Conservation (phyloP, 768 basidiomycete species). For the Kwoniella dejecticola region DNA sequence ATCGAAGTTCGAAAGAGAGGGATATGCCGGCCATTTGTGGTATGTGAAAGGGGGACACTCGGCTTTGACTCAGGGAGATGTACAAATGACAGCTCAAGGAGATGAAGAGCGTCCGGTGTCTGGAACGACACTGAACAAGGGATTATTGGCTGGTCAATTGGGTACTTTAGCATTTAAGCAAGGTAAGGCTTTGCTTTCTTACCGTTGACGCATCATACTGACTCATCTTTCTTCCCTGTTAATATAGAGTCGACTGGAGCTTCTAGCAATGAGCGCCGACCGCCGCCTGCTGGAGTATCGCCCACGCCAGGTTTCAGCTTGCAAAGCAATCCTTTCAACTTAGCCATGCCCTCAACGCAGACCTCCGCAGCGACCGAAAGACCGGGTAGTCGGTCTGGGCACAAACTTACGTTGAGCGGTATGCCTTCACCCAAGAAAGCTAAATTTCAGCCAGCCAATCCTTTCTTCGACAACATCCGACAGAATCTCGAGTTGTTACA, state of each 20-base stretch:
- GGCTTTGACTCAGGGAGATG: conserved; percentile 60
- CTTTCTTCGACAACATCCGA: conserved; percentile 88
- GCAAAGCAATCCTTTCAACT: conserved; percentile 14
- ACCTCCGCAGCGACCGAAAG: conserved; percentile 14
- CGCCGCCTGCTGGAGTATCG: conserved; percentile 18
- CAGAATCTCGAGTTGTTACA: conserved; percentile 69
- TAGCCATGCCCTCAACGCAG: conserved; percentile 1
- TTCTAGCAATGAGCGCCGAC: conserved; percentile 3
- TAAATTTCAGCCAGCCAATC: conserved; percentile 65
- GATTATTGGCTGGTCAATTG: conserved; percentile 39
- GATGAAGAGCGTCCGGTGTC: conserved; percentile 56
- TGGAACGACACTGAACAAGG: background rate
- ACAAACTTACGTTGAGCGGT: background rate
- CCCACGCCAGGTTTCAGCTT: conserved; percentile 16
- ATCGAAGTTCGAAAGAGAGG: conserved; percentile 57
- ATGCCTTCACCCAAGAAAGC: conserved; percentile 10
- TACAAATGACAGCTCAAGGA: conserved; percentile 53
- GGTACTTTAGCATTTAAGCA: conserved; percentile 57
- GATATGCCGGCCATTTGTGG: conserved; percentile 65
- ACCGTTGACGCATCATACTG: background rate
- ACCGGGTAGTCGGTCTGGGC: background rate
- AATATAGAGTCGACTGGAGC: conserved; percentile 38
- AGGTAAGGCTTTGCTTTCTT: conserved; percentile 31
- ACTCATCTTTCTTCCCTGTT: background rate
- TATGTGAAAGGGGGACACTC: conserved; percentile 75